phyloP scores from a whole-genome alignment of 2,329 filamentous ascomycete genomes.

The Epichloe sylvatica region DNA sequence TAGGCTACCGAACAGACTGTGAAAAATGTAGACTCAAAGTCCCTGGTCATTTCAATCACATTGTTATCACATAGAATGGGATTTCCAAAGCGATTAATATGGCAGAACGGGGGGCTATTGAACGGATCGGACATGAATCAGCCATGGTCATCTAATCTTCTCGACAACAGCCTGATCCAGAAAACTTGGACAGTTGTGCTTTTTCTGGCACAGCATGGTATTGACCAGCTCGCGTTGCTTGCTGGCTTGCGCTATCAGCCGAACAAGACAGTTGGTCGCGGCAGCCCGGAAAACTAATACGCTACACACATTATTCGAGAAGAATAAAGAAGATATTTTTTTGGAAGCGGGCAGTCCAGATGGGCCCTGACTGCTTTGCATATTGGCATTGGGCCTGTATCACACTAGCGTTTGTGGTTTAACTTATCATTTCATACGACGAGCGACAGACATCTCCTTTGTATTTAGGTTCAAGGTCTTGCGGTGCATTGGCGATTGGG shows the following conservation, averaged over 20 bases:
- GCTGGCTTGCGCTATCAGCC: neutral
- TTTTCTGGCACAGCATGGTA: too few relatives aligned
- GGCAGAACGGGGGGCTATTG: neutral
- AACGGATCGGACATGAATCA: neutral
- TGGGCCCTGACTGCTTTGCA: neutral
- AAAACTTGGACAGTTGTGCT: neutral
- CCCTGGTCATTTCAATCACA: constrained; percentile 70
- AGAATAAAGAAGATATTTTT: neutral
- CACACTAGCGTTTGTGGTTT: neutral
- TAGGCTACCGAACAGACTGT: constrained; percentile 65
- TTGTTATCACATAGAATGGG: constrained; percentile 46
- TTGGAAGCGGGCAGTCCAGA: neutral
- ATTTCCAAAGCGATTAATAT: neutral
- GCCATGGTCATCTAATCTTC: neutral
- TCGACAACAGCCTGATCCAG: too few relatives aligned
- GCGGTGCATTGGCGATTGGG: neutral
- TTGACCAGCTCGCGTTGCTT: too few relatives aligned
- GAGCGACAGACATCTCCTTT: neutral
- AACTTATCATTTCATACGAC: neutral
- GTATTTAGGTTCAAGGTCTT: neutral
- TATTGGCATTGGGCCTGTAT: neutral
- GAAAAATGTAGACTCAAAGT: constrained; percentile 64
- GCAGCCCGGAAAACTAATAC: neutral
- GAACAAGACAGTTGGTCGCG: neutral
- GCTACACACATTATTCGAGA: neutral